These are phyloP conservation scores for Vavraia culicis DNA, from an alignment of 371 early-diverging fungal genomes.

Conservation along the genomic window DNA sequence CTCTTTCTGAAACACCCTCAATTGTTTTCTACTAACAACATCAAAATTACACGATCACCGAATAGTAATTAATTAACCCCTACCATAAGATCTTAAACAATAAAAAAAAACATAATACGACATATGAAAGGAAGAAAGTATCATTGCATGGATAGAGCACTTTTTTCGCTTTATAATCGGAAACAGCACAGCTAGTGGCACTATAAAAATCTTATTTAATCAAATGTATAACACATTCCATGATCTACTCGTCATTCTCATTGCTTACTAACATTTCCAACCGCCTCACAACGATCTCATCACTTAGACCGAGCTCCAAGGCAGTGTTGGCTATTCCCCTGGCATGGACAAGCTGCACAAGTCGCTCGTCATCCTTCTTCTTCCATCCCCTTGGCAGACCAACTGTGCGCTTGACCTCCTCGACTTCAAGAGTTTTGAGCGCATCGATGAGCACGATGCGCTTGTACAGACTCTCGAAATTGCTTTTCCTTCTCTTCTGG, in stretches of 20 bases:
- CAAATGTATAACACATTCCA: no score
- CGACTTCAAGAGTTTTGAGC: slow-evolving; percentile 12
- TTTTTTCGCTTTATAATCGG: no score
- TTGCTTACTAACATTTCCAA: slow-evolving; percentile 27
- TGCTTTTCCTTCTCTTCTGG: slow-evolving; percentile 27
- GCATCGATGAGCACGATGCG: slow-evolving; percentile 35
- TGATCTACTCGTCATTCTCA: neutral
- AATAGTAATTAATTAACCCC: no score
- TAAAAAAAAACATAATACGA: no score
- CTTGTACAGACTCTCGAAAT: slow-evolving; percentile 34
- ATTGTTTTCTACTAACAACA: no score
- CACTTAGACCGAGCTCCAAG: slow-evolving; percentile 30
- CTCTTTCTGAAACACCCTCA: no score
- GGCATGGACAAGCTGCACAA: slow-evolving; percentile 25
- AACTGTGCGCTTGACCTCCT: slow-evolving; percentile 18
- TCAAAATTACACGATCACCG: no score
- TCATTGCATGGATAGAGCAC: no score
- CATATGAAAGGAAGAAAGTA: no score
- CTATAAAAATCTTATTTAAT: neutral
- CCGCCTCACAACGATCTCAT: slow-evolving; percentile 33
- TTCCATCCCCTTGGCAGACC: slow-evolving; percentile 39
- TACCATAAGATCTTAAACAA: no score
- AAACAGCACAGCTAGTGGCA: no score
- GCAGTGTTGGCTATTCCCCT: slow-evolving; percentile 27
- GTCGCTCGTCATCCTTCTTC: slow-evolving; percentile 25